A percentile compares a stretch with the other conserved stretches of the same genome.
These are phyloP conservation scores for Salix koriyanagi DNA, from an alignment of 345 rosid species.

Conservation along the genomic window DNA sequence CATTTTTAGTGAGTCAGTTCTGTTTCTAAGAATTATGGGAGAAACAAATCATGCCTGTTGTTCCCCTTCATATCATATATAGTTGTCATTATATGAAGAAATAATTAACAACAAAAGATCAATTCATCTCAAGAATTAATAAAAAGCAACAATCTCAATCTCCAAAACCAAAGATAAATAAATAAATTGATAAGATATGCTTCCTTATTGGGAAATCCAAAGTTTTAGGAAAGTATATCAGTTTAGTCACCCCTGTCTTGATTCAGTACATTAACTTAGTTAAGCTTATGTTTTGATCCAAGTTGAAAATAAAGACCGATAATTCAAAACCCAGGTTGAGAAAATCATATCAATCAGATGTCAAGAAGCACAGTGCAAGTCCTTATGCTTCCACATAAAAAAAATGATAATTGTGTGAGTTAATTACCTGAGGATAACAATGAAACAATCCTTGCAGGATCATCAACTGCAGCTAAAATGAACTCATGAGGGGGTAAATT, in stretches of 20 bases:
- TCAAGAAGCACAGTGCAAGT: neutral
- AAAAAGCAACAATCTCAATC: neutral
- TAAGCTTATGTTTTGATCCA: neutral
- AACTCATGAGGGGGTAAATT: constrained; percentile 44
- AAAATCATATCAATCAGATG: constrained; percentile 6
- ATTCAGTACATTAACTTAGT: neutral
- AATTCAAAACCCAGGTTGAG: constrained; percentile 4
- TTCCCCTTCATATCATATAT: too few relatives aligned
- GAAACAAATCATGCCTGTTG: neutral
- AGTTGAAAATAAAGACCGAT: neutral
- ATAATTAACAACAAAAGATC: neutral
- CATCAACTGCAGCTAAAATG: constrained; percentile 58
- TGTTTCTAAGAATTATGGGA: neutral
- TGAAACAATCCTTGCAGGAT: constrained; percentile 35
- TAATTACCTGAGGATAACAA: constrained; percentile 59
- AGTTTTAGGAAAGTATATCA: neutral
- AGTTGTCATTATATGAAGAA: too few relatives aligned
- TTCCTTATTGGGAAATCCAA: neutral
- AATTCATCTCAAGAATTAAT: neutral
- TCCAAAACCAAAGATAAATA: neutral
- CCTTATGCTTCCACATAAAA: neutral
- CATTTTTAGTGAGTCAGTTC: neutral
- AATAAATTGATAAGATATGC: neutral
- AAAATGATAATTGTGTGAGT: constrained; percentile 8
- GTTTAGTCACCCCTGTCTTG: neutral